Base-by-base conservation (phyloP, 805 yeast genomes). In the Zygoascus flipseniorum region DNA sequence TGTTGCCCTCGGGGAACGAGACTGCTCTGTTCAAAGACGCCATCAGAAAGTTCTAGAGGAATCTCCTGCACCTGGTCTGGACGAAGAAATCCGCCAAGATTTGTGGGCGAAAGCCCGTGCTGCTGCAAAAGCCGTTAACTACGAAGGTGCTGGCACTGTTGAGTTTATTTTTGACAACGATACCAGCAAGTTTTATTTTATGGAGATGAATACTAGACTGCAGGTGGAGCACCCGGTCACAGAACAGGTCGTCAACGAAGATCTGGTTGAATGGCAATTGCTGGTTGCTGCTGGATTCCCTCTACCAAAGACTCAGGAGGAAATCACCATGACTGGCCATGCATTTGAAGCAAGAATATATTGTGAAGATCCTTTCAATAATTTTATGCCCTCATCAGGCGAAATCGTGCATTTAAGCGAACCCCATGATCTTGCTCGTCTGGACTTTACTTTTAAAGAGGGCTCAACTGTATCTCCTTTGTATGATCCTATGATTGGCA, bases 151-250 rank as follows among this genome's bases (percentile, higher is more conserved):
- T 31, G 82, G 82, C 56, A 78, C 82, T 16, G 82, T 78, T 52
- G 82, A 78, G 64, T 78, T 72, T 62, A 76, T 78, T 53, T 76
- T 77, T 59, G 82, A 78, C 62, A 76, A 76, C 60, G 72, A 64
- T 53, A 65, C 80, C 47, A 76, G 75, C 54, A 76, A 75, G 60
- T 78, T 78, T 62, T 78, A 76, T 66, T 78, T 78, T 64, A 74
- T 78, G 72, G 82, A 78, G 61, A 80, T 78, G 65, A 78, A 78
- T 61, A 80, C 82, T 19, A 72, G 82, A 55, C 73, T 78, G 54
- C 82, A 78, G 62, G 82, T 78, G 23, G 82, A 78, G 65, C 82
- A 78, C 58, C 81, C 81, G 8, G 76, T 78, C 52, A 77, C 82
- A 31, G 82, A 78, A 62, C 74, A 73, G 74, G 81, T 77, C 26